These are phyloP conservation scores for Aspergillus panamensis DNA, from an alignment of 495 filamentous ascomycete species.

Conservation along the genomic window DNA sequence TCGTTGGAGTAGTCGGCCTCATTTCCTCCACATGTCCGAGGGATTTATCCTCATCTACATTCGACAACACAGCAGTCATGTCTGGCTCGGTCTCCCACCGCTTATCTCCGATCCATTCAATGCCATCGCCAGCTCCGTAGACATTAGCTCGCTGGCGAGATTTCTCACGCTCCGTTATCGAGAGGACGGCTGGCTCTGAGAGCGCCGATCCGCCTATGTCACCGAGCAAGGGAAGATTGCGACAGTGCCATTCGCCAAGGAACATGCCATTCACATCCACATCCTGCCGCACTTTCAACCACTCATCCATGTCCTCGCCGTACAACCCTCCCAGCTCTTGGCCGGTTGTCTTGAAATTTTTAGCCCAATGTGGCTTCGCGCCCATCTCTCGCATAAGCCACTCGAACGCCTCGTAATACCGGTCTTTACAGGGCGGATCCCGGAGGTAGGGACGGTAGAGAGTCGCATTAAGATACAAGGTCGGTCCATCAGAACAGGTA, in stretches of 20 bases:
- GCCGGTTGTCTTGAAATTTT: conserved; percentile 70
- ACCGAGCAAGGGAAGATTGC: conserved; percentile 54
- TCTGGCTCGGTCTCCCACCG: conserved; percentile 24
- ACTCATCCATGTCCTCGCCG: conserved; percentile 56
- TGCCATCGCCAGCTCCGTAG: conserved; percentile 45
- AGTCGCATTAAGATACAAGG: conserved; percentile 92
- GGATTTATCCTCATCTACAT: conserved; percentile 20
- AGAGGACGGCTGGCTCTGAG: conserved; percentile 21
- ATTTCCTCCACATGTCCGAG: conserved; percentile 19
- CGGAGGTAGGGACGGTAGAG: conserved; percentile 84
- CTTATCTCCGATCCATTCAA: conserved; percentile 54
- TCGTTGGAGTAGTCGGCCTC: conserved; percentile 34
- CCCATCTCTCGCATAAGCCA: conserved; percentile 90
- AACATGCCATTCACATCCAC: conserved; percentile 93
- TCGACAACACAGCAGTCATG: conserved; percentile 21
- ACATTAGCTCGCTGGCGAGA: conserved; percentile 27
- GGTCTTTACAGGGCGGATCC: conserved; percentile 70
- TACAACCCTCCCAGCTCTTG: conserved; percentile 48
- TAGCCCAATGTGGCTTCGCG: conserved; percentile 95
- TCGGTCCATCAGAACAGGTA: conserved; percentile 61
- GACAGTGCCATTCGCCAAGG: conserved; percentile 82
- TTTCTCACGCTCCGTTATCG: conserved; percentile 47
- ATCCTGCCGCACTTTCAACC: conserved; percentile 62
- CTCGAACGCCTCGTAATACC: conserved; percentile 94
- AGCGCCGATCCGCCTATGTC: conserved; percentile 15